Conservation (phyloP, 2,329 filamentous ascomycete species). For the Stenocarpella maydis region DNA sequence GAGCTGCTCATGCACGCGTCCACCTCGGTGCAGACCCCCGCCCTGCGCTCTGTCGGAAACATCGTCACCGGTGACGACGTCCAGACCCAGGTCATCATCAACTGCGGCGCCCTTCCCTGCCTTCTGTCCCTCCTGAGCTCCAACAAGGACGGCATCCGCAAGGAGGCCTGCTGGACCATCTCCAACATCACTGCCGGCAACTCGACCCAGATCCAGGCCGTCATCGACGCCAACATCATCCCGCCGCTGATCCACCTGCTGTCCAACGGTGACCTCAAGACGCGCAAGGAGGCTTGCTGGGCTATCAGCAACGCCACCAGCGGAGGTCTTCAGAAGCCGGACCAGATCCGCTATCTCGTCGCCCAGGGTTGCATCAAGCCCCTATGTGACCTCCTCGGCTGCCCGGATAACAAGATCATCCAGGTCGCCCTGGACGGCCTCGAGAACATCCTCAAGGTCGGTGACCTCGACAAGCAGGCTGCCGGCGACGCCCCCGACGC, state of each 20-base stretch:
- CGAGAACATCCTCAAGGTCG: constrained; percentile 99
- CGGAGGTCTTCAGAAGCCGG: constrained; percentile 96
- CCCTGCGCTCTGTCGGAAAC: constrained; percentile 95
- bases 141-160: constrained; percentile 97
- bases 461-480: constrained; percentile 96
- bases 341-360: constrained; percentile 97
- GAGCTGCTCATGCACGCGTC: constrained; percentile 98
- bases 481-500: constrained; percentile 76
- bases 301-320: constrained; percentile 98
- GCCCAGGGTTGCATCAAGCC: constrained; percentile 96
- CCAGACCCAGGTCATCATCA: constrained; percentile 99
- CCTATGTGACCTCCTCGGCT: constrained; percentile 90
- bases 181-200: constrained; percentile 99
- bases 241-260: constrained; percentile 95
- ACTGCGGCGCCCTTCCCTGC: constrained; percentile 91
- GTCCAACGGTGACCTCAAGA: constrained; percentile 98
- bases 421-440: constrained; percentile 97
- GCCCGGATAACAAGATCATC: constrained; percentile 99
- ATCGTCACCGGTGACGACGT: constrained; percentile 99
- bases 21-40: constrained; percentile 96
- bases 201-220: constrained; percentile 95
- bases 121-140: constrained; percentile 94
- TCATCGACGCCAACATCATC: constrained; percentile 97
- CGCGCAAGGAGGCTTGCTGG: constrained; percentile 99
- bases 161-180: constrained; percentile 99